phyloP scores from a whole-genome alignment of 805 yeast species.

The Cyberlindnera sargentensis region DNA sequence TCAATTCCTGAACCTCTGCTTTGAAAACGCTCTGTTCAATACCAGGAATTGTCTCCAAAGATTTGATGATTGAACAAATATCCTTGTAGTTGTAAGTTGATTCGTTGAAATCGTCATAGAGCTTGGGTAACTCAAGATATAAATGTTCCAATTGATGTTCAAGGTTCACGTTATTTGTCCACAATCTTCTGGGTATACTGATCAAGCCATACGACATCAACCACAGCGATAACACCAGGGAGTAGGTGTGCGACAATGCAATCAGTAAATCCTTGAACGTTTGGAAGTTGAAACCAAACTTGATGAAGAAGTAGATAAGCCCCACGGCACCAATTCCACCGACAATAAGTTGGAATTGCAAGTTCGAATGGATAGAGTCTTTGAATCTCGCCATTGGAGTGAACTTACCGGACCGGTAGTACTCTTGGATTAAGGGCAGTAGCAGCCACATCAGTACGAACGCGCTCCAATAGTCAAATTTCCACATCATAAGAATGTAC shows the following conservation, averaged over 20 bases:
- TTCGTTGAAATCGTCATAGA: conserved; percentile 58
- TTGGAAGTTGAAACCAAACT: conserved; percentile 45
- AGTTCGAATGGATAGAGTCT: conserved; percentile 50
- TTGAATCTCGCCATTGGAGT: conserved; percentile 37
- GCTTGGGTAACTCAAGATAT: conserved; percentile 49
- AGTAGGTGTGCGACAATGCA: conserved; percentile 71
- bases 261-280: conserved; percentile 62
- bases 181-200: conserved; percentile 48
- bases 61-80: conserved; percentile 49
- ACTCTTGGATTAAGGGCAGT: conserved; percentile 68
- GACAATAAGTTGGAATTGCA: conserved; percentile 54
- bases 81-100: conserved; percentile 56
- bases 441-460: conserved; percentile 74
- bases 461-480: conserved; percentile 72
- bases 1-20: conserved; percentile 9
- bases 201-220: conserved; percentile 79
- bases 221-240: conserved; percentile 71
- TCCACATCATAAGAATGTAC: conserved; percentile 56
- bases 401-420: conserved; percentile 62
- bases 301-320: conserved; percentile 49
- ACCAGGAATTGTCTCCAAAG: conserved; percentile 30
- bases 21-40: conserved; percentile 16
- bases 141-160: conserved; percentile 27
- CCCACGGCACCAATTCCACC: conserved; percentile 47
- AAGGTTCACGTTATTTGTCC: conserved; percentile 30